A percentile compares a stretch with the other conserved stretches of the same genome.
Conservation (phyloP, 441 rosid genomes). For the Populus tomentosa region DNA sequence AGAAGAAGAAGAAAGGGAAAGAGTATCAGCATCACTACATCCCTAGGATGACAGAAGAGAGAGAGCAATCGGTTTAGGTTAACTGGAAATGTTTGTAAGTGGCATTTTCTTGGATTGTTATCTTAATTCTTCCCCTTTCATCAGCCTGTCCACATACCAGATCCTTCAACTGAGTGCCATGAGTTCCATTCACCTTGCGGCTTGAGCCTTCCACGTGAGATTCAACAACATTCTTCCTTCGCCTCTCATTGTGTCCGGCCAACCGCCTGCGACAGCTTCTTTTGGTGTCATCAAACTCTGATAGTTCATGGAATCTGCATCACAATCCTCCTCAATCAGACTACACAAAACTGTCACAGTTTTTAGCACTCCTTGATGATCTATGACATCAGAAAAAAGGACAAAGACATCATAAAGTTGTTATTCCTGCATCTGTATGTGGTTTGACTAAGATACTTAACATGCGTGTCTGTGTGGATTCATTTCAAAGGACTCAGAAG, state of each 20-base stretch:
- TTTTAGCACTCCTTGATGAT: neutral
- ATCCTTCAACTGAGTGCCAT: slow-evolving; percentile 28
- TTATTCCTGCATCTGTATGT: neutral
- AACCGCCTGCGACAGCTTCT: slow-evolving; percentile 58
- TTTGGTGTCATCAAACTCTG: slow-evolving; percentile 53
- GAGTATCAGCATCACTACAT: neutral
- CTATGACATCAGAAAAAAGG: neutral
- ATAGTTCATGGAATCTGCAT: slow-evolving; percentile 53
- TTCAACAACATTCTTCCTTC: slow-evolving; percentile 47
- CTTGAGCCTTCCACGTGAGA: slow-evolving; percentile 29
- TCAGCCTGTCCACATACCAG: slow-evolving; percentile 37
- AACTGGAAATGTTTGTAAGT: slow-evolving; percentile 47
- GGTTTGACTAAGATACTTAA: neutral
- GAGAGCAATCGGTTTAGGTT: slow-evolving; percentile 47
- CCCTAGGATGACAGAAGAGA: slow-evolving; percentile 64
- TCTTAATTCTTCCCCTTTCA: slow-evolving; percentile 35
- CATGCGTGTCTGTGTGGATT: neutral
- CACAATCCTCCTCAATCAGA: slow-evolving; percentile 1
- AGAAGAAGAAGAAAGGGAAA: neutral
- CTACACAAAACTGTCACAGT: neutral
- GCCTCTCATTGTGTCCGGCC: slow-evolving; percentile 62
- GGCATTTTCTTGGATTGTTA: slow-evolving; percentile 38
- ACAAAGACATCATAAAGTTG: neutral
- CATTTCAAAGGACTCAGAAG: neutral
- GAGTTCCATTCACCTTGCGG: slow-evolving; percentile 12